Conservation (phyloP, 1,139 yeast species). For the Debaryomyces singareniensis region DNA sequence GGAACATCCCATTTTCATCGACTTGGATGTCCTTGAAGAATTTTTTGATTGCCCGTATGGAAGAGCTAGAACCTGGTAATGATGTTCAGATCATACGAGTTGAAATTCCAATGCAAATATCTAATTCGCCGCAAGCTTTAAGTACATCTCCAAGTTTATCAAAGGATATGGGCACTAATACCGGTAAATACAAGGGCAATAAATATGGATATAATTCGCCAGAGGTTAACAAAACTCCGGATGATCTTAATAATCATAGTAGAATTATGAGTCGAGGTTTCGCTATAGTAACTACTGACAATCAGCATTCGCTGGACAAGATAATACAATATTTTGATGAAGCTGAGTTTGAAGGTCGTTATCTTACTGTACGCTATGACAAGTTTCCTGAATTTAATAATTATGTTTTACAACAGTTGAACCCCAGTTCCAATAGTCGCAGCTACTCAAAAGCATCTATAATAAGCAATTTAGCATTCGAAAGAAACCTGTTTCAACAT, state of each 20-base stretch:
- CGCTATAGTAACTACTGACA: slow-evolving; percentile 56
- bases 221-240: slow-evolving; percentile 1
- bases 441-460: slow-evolving; percentile 7
- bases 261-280: slow-evolving; percentile 44
- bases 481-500: slow-evolving; percentile 29
- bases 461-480: slow-evolving; percentile 26
- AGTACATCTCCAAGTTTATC: not conserved
- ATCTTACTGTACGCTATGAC: slow-evolving; percentile 56
- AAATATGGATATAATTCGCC: slow-evolving; percentile 4
- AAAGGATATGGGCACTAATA: slow-evolving; percentile 1
- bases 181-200: slow-evolving; percentile 6
- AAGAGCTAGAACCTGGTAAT: slow-evolving; percentile 20
- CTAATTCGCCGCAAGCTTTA: slow-evolving; percentile 1
- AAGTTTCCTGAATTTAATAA: slow-evolving; percentile 37
- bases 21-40: slow-evolving; percentile 52
- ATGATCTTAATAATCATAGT: slow-evolving; percentile 3
- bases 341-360: slow-evolving; percentile 49
- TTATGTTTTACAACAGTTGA: slow-evolving; percentile 24
- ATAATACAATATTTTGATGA: slow-evolving; percentile 48
- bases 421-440: slow-evolving; percentile 11
- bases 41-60: slow-evolving; percentile 33
- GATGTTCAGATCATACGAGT: slow-evolving; percentile 39
- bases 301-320: slow-evolving; percentile 42
- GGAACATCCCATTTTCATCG: slow-evolving; percentile 53
- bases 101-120: slow-evolving; percentile 45